A percentile compares a stretch with the other conserved stretches of the same genome.
Conservation (phyloP, 352 stramenopile genomes). For the Blastocystis sp. region DNA sequence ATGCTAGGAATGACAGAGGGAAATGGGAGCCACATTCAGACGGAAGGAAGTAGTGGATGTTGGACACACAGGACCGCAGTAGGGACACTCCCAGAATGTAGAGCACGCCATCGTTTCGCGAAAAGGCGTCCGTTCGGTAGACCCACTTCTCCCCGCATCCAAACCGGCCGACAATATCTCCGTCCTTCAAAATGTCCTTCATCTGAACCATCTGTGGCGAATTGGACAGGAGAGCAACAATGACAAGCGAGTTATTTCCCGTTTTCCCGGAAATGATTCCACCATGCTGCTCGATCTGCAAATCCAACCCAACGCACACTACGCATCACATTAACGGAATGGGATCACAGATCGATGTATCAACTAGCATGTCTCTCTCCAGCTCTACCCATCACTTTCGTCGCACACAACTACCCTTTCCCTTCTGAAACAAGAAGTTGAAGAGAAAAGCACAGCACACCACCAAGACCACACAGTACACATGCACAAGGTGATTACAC, state of each 20-base stretch:
- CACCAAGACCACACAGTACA: background rate
- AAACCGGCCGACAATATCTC: background rate
- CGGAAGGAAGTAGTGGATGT: background rate
- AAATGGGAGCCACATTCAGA: background rate
- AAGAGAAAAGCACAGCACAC: background rate
- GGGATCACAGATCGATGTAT: too few species aligned
- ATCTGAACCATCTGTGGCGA: background rate
- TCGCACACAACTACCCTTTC: too few species aligned
- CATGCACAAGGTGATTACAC: background rate
- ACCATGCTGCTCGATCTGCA: background rate
- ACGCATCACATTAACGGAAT: background rate
- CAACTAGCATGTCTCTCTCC: too few species aligned
- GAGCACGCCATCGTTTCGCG: background rate
- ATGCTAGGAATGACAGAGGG: background rate
- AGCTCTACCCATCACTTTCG: too few species aligned
- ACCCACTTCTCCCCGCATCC: background rate
- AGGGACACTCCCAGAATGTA: background rate
- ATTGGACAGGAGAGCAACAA: background rate
- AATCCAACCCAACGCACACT: slow-evolving; percentile 14
- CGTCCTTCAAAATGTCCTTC: background rate
- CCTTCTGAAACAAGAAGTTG: too few species aligned
- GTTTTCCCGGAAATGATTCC: background rate
- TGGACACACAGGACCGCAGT: background rate
- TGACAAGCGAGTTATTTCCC: background rate
- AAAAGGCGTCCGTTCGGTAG: background rate